Percentiles rank a stretch among this genome's conserved stretches.
phyloP scores from a whole-genome alignment of 2,329 filamentous ascomycete genomes.

The Alternaria sp. region DNA sequence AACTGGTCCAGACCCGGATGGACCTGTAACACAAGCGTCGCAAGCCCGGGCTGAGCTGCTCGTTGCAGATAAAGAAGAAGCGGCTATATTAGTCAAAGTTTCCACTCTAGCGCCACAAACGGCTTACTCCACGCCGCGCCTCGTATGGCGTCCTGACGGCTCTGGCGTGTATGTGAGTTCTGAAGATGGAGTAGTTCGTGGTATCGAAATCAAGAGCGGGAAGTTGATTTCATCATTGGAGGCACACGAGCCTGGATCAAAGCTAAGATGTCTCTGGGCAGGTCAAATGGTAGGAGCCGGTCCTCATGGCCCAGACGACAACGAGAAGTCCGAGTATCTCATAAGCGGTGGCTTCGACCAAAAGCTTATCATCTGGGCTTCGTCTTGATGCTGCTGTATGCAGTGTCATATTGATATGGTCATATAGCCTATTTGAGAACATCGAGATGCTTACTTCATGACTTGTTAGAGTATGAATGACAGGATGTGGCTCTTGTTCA shows the following conservation, averaged over 20 bases:
- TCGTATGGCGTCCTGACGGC: slow-evolving; percentile 69
- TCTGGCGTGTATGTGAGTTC: slow-evolving; percentile 70
- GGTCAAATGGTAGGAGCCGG: slow-evolving; percentile 53
- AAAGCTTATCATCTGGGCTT: slow-evolving; percentile 64
- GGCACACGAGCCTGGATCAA: slow-evolving; percentile 65
- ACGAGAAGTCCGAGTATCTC: slow-evolving; percentile 60
- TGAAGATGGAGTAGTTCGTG: slow-evolving; percentile 69
- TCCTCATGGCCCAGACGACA: slow-evolving; percentile 23
- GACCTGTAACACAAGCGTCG: slow-evolving; percentile 58
- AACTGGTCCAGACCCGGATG: slow-evolving; percentile 12
- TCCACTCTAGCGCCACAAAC: slow-evolving; percentile 71
- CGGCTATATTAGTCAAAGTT: slow-evolving; percentile 67
- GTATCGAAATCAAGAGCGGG: slow-evolving; percentile 66
- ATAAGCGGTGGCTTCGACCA: slow-evolving; percentile 72
- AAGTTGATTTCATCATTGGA: slow-evolving; percentile 63
- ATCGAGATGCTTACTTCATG: not conserved
- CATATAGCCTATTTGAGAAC: not conserved
- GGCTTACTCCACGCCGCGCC: slow-evolving; percentile 65
- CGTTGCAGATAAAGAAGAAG: slow-evolving; percentile 65
- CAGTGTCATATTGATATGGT: not conserved
- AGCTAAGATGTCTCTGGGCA: slow-evolving; percentile 67
- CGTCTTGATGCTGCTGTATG: slow-evolving; percentile 8
- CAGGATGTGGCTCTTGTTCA: not conserved
- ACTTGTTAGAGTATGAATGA: not conserved
- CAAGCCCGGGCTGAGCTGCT: slow-evolving; percentile 62